Base-by-base conservation (phyloP, 169 alveolate genomes). In the Eimeria necatrix region DNA sequence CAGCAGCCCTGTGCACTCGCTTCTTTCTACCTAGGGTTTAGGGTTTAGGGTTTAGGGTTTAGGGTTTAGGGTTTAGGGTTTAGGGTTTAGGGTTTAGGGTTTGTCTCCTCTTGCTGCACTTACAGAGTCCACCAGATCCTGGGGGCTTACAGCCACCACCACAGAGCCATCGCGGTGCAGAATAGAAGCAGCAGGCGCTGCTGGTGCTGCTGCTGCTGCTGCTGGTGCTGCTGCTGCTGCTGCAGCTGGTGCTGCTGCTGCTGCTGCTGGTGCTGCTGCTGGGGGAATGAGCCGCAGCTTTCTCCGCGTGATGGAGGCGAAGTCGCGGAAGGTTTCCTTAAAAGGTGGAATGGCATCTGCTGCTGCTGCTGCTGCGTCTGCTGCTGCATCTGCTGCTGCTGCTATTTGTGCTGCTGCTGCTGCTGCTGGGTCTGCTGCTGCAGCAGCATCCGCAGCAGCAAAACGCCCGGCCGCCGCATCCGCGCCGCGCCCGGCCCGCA, bases 81-180 rank as follows among this genome's bases (percentile, higher is more conserved):
- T 64, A 64, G 24, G 74, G 22, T 22, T 64, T 64, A n/a, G 22
- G 74, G 22, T 64, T 64, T 22, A 32, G 41, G 41, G 41, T 32
- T 32, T 32, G 41, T 32, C 41, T 32, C 41, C 41, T 14, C 2
- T 61, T 59, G 73, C 53, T 60, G 46, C 49, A 8, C 88, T n/a
- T 41, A 90, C 95, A 52, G 88, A 71, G 59, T 22, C 14, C 48
- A 41, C 52, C 26, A 92, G 92, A 32, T 20, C 48, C 59, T 76
- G 60, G 14, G 85, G 88, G 51, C 18, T 20, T 61, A 92, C 76
- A 0, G 71, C 60, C 56, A 59, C 76, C 26, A 92, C 20, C 60
- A 61, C 86, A 16, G 93, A n/a, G n/a, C 95, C 95, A 87, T 92
- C 92, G 16, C 78, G 4, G 76, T 92, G 91, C 20, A 92, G 59